Evolutionary conservation across 2,329 filamentous ascomycete genomes (phyloP).

Genomic region (Xylaria sp.): DNA sequence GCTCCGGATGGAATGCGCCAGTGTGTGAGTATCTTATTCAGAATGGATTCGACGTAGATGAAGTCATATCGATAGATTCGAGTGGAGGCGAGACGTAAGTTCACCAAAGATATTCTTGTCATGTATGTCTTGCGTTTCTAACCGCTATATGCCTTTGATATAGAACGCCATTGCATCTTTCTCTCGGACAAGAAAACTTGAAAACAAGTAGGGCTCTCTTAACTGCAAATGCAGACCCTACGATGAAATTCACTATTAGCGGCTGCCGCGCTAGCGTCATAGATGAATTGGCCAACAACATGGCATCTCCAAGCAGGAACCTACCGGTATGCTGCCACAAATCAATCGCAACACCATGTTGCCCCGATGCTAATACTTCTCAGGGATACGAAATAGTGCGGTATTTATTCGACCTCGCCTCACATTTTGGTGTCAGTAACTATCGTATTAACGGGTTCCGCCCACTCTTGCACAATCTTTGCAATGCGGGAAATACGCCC

Average conservation of each 20-base stretch:
- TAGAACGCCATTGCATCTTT: slow-evolving; percentile 15
- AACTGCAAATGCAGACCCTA: slow-evolving; percentile 19
- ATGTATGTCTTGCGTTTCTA: background rate
- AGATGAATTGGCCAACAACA: background rate
- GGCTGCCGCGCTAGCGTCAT: background rate
- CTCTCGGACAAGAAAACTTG: background rate
- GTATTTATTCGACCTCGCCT: background rate
- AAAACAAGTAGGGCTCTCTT: slow-evolving; percentile 8
- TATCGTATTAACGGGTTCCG: background rate
- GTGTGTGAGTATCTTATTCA: slow-evolving; percentile 14
- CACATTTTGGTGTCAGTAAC: background rate
- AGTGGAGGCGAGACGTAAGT: slow-evolving; percentile 15
- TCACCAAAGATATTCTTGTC: background rate
- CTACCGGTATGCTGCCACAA: background rate
- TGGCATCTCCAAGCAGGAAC: background rate
- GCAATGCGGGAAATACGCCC: slow-evolving; percentile 4
- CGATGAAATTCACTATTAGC: background rate
- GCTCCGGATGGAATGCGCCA: background rate
- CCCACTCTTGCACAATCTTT: background rate
- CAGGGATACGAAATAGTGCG: slow-evolving; percentile 1
- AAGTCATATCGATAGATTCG: background rate
- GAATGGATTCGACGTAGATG: slow-evolving; percentile 24
- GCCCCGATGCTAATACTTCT: background rate
- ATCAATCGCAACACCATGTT: background rate
- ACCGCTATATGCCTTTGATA: background rate